A percentile compares a stretch with the other conserved stretches of the same genome.
These are phyloP conservation scores for Tolypocladium paradoxum DNA, from an alignment of 2,329 filamentous ascomycete species.

Conservation along the genomic window DNA sequence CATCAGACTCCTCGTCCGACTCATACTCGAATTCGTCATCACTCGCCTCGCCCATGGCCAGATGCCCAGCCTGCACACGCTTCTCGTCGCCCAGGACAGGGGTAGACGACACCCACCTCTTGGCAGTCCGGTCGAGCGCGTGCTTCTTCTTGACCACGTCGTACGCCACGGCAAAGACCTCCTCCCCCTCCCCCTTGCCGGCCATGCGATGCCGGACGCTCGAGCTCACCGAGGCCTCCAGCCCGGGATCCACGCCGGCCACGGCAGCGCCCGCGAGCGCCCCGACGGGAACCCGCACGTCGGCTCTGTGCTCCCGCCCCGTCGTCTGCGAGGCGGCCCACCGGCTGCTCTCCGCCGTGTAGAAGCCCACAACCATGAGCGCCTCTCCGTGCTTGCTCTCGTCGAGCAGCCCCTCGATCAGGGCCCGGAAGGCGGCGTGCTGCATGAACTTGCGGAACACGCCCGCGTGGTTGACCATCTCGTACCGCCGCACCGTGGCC, in stretches of 20 bases:
- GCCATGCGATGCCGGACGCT: neutral
- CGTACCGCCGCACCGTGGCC: neutral
- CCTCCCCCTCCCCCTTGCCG: neutral
- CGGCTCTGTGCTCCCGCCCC: neutral
- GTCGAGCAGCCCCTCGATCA: neutral
- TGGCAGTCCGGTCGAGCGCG: neutral
- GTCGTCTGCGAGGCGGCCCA: neutral
- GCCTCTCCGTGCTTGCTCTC: neutral
- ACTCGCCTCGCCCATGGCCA: neutral
- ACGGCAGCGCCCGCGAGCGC: neutral
- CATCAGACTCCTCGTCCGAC: neutral
- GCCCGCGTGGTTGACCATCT: neutral
- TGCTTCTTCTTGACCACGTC: neutral
- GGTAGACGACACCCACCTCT: neutral
- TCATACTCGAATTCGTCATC: neutral
- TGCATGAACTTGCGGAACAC: neutral
- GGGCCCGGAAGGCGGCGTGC: neutral
- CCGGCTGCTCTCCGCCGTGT: neutral
- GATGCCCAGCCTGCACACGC: neutral
- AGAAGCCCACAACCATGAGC: neutral
- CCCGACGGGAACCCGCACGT: neutral
- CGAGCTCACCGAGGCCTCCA: neutral
- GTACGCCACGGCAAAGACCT: neutral
- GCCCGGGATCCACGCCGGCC: neutral
- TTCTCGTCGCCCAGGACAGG: neutral